A percentile compares a stretch with the other conserved stretches of the same genome.
These are phyloP conservation scores for Umbelopsis sp. DNA, from an alignment of 192 early-diverging fungal species.

Conservation along the genomic window DNA sequence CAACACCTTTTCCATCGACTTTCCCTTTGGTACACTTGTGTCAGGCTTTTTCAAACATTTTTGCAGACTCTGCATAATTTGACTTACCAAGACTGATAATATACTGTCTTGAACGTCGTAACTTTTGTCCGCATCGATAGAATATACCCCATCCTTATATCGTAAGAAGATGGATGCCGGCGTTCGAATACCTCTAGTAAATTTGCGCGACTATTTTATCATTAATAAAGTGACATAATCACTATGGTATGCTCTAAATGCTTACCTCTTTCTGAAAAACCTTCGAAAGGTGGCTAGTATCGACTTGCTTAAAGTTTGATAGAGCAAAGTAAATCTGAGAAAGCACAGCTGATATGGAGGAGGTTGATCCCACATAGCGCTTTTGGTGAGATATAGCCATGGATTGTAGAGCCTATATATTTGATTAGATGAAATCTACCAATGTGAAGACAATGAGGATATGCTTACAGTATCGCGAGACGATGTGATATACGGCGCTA, in stretches of 20 bases:
- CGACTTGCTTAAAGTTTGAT: constrained; percentile 62
- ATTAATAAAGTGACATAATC: background rate
- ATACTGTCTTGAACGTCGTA: constrained; percentile 71
- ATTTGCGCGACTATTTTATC: constrained; percentile 47
- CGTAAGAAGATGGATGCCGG: constrained; percentile 75
- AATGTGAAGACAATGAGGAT: background rate
- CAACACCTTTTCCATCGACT: constrained; percentile 87
- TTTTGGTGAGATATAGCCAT: constrained; percentile 52
- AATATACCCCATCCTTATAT: constrained; percentile 73
- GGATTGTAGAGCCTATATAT: constrained; percentile 39
- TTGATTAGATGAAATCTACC: background rate
- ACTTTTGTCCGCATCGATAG: constrained; percentile 83
- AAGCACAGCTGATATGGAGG: constrained; percentile 77
- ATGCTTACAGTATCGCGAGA: constrained; percentile 63
- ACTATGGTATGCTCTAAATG: background rate
- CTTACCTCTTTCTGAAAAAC: constrained; percentile 64
- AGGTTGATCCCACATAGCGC: constrained; percentile 86
- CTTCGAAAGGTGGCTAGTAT: constrained; percentile 62
- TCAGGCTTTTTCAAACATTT: background rate
- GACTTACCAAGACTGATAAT: constrained; percentile 67
- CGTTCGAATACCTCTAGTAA: constrained; percentile 65
- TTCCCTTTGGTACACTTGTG: constrained; percentile 56
- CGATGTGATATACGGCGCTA: constrained; percentile 80
- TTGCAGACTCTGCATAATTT: background rate
- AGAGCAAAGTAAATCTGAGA: constrained; percentile 79